phyloP scores from a whole-genome alignment of 306 rosid genomes.

The Cucurbita moschata region DNA sequence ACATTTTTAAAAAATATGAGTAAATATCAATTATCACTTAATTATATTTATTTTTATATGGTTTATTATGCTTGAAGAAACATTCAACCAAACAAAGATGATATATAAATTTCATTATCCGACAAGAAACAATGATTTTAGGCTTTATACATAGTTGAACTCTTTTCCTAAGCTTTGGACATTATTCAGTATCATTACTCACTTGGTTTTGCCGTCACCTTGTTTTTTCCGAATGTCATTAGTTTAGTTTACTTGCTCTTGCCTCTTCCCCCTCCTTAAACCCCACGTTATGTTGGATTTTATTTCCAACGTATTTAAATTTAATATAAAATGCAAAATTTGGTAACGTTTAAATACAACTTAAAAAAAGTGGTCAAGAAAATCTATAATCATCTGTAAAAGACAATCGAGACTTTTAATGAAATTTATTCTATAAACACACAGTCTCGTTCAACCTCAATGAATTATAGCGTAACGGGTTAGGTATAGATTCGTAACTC shows the following conservation, averaged over 20 bases:
- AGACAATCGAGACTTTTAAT: too few relatives aligned
- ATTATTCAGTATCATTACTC: background rate
- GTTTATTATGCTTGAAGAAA: background rate
- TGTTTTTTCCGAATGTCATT: background rate
- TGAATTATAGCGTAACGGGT: too few relatives aligned
- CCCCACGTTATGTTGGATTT: background rate
- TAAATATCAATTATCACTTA: too few relatives aligned
- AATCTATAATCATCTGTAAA: too few relatives aligned
- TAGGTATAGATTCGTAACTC: too few relatives aligned
- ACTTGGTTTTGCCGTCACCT: constrained; percentile 2
- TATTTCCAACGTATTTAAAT: background rate
- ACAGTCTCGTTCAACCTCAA: too few relatives aligned
- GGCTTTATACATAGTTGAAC: background rate
- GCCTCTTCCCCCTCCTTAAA: background rate
- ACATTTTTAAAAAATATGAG: too few relatives aligned
- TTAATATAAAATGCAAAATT: background rate
- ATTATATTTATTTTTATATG: too few relatives aligned
- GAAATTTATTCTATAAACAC: too few relatives aligned
- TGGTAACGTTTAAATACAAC: too few relatives aligned
- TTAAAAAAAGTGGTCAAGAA: too few relatives aligned
- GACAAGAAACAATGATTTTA: background rate
- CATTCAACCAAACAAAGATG: background rate
- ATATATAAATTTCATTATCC: background rate
- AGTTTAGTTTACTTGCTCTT: background rate
- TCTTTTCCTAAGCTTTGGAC: background rate